A percentile compares a stretch with the other conserved stretches of the same genome.
These are phyloP conservation scores for Coniophora puteana DNA, from an alignment of 1,284 basidiomycete genomes.

Conservation along the genomic window DNA sequence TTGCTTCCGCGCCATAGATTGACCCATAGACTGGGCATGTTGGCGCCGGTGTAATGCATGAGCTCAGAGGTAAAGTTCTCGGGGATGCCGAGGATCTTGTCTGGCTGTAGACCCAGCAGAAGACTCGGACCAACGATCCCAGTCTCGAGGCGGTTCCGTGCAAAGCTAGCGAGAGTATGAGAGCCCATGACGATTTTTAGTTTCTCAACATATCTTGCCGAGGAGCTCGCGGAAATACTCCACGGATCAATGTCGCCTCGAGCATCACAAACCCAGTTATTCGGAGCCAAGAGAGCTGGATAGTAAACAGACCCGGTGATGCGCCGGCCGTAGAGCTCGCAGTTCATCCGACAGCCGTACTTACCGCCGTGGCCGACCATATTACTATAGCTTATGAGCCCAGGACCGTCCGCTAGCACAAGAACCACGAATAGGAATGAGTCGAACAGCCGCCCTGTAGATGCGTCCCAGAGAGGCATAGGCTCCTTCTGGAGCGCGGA, in stretches of 20 bases:
- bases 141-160: slow-evolving; percentile 2
- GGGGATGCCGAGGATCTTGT: background rate
- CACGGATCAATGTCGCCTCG: slow-evolving; percentile 2
- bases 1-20: background rate
- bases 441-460: slow-evolving; percentile 9
- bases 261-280: slow-evolving; percentile 4
- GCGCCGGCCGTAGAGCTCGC: slow-evolving; percentile 14
- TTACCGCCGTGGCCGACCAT: slow-evolving; percentile 22
- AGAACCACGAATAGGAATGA: slow-evolving; percentile 13
- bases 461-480: slow-evolving; percentile 15
- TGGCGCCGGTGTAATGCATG: background rate
- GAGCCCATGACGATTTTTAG: slow-evolving; percentile 2
- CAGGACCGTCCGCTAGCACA: slow-evolving; percentile 23
- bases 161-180: slow-evolving; percentile 1
- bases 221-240: background rate
- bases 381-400: slow-evolving; percentile 18
- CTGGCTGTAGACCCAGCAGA: background rate
- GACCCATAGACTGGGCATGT: background rate
- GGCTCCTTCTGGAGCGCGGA: slow-evolving; percentile 1
- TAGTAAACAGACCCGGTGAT: slow-evolving; percentile 20
- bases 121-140: slow-evolving; percentile 7
- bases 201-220: slow-evolving; percentile 3
- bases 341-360: slow-evolving; percentile 17
- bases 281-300: slow-evolving; percentile 7
- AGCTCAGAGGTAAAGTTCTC: background rate